These are phyloP conservation scores for Xylaria flabelliformis DNA, from an alignment of 495 filamentous ascomycete species.

Conservation along the genomic window DNA sequence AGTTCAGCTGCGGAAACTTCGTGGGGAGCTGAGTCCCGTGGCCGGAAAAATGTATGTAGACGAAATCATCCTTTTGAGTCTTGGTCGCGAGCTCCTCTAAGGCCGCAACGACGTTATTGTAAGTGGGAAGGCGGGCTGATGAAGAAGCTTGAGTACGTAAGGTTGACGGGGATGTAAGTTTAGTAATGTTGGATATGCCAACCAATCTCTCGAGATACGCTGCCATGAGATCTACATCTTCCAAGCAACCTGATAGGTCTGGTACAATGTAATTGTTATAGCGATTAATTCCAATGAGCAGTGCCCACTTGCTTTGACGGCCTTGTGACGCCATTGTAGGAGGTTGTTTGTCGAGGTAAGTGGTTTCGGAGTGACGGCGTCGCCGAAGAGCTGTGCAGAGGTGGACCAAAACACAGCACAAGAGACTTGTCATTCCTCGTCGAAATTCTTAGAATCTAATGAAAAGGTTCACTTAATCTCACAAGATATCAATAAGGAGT, in stretches of 20 bases:
- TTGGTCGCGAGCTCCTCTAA: not conserved
- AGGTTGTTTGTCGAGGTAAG: not conserved
- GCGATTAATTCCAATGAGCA: not conserved
- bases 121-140: not conserved
- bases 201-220: not conserved
- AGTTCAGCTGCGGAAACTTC: not conserved
- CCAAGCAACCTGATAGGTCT: not conserved
- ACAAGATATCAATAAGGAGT: not conserved
- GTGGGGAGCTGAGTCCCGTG: not conserved
- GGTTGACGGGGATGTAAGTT: not conserved
- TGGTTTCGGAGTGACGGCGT: not conserved
- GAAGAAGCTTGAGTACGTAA: not conserved
- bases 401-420: not conserved
- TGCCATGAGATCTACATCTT: not conserved
- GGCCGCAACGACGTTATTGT: not conserved
- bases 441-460: too few species aligned
- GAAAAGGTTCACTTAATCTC: not conserved
- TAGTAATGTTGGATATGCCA: not conserved
- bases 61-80: not conserved
- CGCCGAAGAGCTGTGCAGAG: not conserved
- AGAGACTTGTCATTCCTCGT: not conserved
- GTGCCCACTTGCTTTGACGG: not conserved
- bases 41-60: conserved; percentile 1
- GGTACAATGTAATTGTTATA: not conserved
- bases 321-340: not conserved